These are phyloP conservation scores for Phytophthora fragariae DNA, from an alignment of 352 stramenopile genomes.

Conservation along the genomic window DNA sequence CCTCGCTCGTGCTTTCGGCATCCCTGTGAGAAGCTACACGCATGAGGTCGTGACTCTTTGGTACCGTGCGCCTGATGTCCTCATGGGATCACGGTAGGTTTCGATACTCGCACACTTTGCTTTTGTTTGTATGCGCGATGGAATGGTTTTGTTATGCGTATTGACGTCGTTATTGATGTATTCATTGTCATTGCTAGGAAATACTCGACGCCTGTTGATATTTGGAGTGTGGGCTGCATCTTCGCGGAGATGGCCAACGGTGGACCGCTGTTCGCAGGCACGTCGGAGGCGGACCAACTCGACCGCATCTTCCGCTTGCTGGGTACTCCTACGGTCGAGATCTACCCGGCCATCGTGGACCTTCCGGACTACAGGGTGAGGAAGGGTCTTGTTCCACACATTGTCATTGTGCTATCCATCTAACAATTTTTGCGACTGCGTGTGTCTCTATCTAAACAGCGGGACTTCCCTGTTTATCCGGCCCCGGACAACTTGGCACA, in stretches of 20 bases:
- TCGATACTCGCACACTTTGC: background rate
- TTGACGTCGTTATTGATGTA: background rate
- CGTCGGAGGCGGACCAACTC: slow-evolving; percentile 97
- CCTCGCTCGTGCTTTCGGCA: slow-evolving; percentile 99
- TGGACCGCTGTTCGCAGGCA: slow-evolving; percentile 96
- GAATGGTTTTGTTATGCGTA: background rate
- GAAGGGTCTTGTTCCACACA: background rate
- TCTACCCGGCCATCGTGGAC: slow-evolving; percentile 97
- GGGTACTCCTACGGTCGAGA: slow-evolving; percentile 94
- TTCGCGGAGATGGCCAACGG: slow-evolving; percentile 97
- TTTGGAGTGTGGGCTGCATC: slow-evolving; percentile 99
- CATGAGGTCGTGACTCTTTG: slow-evolving; percentile 99
- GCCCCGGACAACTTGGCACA: slow-evolving; percentile 87
- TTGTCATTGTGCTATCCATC: background rate
- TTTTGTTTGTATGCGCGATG: background rate
- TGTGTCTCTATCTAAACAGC: slow-evolving; percentile 41
- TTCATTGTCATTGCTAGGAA: slow-evolving; percentile 63
- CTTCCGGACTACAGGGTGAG: slow-evolving; percentile 96
- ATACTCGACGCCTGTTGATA: slow-evolving; percentile 99
- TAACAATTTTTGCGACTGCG: slow-evolving; percentile 15
- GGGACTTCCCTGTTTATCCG: slow-evolving; percentile 93
- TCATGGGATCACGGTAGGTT: slow-evolving; percentile 94
- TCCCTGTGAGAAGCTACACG: slow-evolving; percentile 97
- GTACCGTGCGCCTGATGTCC: slow-evolving; percentile 98
- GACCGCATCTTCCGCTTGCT: slow-evolving; percentile 98